phyloP scores from a whole-genome alignment of 2,329 filamentous ascomycete genomes.

The Claviceps capensis region DNA sequence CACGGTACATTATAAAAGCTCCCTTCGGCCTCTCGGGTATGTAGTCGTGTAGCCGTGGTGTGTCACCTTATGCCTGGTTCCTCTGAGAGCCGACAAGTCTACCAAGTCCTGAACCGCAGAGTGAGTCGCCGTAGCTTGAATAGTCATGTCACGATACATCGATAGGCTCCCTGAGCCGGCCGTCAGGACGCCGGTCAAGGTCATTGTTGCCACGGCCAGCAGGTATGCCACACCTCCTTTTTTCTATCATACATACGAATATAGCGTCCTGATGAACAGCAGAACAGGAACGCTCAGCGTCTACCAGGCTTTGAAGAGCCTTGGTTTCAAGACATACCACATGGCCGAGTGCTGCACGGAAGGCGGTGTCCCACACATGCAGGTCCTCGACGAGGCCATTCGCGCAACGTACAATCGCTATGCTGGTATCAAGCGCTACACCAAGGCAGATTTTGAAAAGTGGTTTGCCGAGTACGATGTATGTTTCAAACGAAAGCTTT shows the following conservation, averaged over 20 bases:
- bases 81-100: no score
- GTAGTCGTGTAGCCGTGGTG: no score
- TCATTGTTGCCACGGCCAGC: slow-evolving; percentile 24
- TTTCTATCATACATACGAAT: not conserved
- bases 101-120: not conserved
- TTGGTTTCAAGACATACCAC: slow-evolving; percentile 24
- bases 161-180: slow-evolving; percentile 20
- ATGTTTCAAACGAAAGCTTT: slow-evolving; percentile 2
- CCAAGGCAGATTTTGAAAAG: slow-evolving; percentile 23
- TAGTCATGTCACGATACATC: slow-evolving; percentile 20
- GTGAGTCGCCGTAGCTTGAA: not conserved
- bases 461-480: slow-evolving; percentile 26
- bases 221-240: slow-evolving; percentile 11
- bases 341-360: slow-evolving; percentile 17
- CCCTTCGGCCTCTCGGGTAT: no score
- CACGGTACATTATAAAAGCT: no score
- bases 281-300: slow-evolving; percentile 17
- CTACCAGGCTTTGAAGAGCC: slow-evolving; percentile 18
- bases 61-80: no score
- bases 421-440: slow-evolving; percentile 1
- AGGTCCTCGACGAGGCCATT: slow-evolving; percentile 17
- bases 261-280: not conserved
- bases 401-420: slow-evolving; percentile 14
- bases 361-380: slow-evolving; percentile 10
- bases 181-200: slow-evolving; percentile 18